phyloP scores from a whole-genome alignment of 495 filamentous ascomycete genomes.

The Bathelium albidoporum region DNA sequence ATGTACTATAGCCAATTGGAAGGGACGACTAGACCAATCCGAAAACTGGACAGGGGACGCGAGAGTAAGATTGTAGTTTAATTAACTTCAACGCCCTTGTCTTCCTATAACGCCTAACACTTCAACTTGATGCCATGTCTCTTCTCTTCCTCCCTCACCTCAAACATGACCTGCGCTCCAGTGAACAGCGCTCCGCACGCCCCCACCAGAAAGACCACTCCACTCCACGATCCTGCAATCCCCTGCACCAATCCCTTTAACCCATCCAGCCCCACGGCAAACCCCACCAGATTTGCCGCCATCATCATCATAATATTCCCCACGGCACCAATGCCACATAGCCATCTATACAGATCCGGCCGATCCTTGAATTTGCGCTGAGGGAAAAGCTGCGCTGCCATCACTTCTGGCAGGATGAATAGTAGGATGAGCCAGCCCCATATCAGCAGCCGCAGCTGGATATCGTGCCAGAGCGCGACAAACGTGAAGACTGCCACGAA shows the following conservation, averaged over 20 bases:
- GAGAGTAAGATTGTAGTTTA: not conserved
- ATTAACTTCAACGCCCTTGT: not conserved
- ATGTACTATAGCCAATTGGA: not conserved
- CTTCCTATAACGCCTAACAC: constrained; percentile 43
- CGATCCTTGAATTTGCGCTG: constrained; percentile 52
- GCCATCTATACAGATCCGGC: constrained; percentile 60
- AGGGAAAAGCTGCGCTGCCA: constrained; percentile 63
- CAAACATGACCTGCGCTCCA: constrained; percentile 92
- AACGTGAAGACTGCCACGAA: constrained; percentile 90
- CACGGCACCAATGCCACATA: constrained; percentile 80
- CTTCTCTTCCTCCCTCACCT: constrained; percentile 74
- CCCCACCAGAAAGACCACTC: constrained; percentile 58
- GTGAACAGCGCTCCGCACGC: constrained; percentile 69
- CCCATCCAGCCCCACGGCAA: constrained; percentile 76
- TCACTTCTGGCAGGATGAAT: constrained; percentile 83
- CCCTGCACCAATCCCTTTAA: constrained; percentile 62
- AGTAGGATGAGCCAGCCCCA: constrained; percentile 96
- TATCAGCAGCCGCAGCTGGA: constrained; percentile 79
- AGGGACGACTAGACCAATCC: not conserved
- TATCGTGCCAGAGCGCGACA: constrained; percentile 97
- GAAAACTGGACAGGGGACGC: not conserved
- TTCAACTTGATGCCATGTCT: constrained; percentile 75
- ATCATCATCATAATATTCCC: constrained; percentile 93
- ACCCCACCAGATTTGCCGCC: constrained; percentile 86
- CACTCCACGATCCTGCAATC: constrained; percentile 64